A percentile compares a stretch with the other conserved stretches of the same genome.
phyloP scores from a whole-genome alignment of 2,329 filamentous ascomycete genomes.

The Lachnellula arida region DNA sequence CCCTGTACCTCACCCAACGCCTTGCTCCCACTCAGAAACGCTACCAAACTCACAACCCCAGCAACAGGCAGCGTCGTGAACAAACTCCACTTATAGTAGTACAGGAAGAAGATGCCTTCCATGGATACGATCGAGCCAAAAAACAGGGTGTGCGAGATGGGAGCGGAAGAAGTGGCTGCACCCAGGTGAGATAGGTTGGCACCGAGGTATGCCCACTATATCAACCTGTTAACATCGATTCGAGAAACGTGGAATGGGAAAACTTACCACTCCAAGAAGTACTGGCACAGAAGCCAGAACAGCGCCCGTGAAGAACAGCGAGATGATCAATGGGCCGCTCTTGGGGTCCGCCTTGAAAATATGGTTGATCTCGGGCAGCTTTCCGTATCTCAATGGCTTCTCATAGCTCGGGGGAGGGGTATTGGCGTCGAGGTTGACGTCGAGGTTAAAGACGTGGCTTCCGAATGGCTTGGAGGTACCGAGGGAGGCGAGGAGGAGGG shows the following conservation, averaged over 20 bases:
- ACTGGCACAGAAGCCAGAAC: slow-evolving; percentile 70
- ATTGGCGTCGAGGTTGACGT: slow-evolving; percentile 59
- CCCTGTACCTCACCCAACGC: slow-evolving; percentile 91
- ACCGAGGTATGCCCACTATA: slow-evolving; percentile 74
- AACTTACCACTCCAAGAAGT: slow-evolving; percentile 64
- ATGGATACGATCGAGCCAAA: slow-evolving; percentile 82
- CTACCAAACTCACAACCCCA: slow-evolving; percentile 60
- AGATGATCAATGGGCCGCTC: slow-evolving; percentile 77
- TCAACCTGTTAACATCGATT: slow-evolving; percentile 17
- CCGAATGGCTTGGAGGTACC: slow-evolving; percentile 66
- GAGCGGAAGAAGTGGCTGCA: slow-evolving; percentile 70
- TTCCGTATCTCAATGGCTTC: slow-evolving; percentile 75
- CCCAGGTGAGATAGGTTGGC: slow-evolving; percentile 76
- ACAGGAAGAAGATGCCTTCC: slow-evolving; percentile 90
- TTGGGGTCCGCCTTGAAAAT: slow-evolving; percentile 76
- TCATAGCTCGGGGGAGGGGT: slow-evolving; percentile 56
- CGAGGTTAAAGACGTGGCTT: slow-evolving; percentile 67
- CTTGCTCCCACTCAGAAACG: slow-evolving; percentile 82
- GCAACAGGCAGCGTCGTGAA: slow-evolving; percentile 82
- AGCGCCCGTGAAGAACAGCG: slow-evolving; percentile 68
- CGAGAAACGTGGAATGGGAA: slow-evolving; percentile 8
- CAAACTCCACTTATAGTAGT: slow-evolving; percentile 88
- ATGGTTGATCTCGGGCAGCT: slow-evolving; percentile 81
- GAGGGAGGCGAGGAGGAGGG: slow-evolving; percentile 80
- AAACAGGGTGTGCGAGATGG: slow-evolving; percentile 78